Evolutionary conservation across 352 stramenopile genomes (phyloP), one percentile per base, ranked within the genome.

Genomic region (Phytophthora crassamura): DNA sequence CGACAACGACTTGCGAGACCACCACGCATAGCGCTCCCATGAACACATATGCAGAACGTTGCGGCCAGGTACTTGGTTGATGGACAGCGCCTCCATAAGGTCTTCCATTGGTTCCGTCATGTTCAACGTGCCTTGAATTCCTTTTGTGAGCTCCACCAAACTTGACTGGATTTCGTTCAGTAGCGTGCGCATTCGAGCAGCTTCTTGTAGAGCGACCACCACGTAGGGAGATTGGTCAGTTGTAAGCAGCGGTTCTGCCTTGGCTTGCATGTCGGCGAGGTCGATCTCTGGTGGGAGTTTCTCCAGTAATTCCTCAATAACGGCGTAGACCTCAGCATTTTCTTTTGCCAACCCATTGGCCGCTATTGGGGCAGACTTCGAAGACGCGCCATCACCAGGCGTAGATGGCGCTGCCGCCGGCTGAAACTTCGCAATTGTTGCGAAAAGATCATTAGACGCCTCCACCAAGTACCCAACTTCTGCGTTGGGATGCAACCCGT

Each of bases 21-120:
- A 91, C 88, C 89, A 98, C 11, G 91, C 89, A n/a, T 77, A 69
- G 45, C 71, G 67, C 39, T 94, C 86, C 86, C 86, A 93, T 20
- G 82, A 92, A 34, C 84, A 94, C 51, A 80, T 72, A 49, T 93
- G 82, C 30, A 94, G 40, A 2, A 86, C 51, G 54, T 94, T 93
- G 14, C 86, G 80, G 0, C 85, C 87, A 5, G 87, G 87, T 2
- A 95, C 87, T 75, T 94, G 84, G 39, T 93, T 89, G 43, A 87
- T 65, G 20, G 75, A 70, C 2, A 95, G 72, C 15, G 87, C 80
- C 1, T 75, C 62, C 18, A 85, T 73, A 0, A 98, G 72, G 40
- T 97, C 88, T 41, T 98, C 93, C 89, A 98, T 97, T 8, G 80
- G 38, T 43, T 96, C 86, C 10, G 92, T 96, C 86, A 96, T 96